Conservation (phyloP, 192 early-diverging fungal species). For the Backusella luteola region DNA sequence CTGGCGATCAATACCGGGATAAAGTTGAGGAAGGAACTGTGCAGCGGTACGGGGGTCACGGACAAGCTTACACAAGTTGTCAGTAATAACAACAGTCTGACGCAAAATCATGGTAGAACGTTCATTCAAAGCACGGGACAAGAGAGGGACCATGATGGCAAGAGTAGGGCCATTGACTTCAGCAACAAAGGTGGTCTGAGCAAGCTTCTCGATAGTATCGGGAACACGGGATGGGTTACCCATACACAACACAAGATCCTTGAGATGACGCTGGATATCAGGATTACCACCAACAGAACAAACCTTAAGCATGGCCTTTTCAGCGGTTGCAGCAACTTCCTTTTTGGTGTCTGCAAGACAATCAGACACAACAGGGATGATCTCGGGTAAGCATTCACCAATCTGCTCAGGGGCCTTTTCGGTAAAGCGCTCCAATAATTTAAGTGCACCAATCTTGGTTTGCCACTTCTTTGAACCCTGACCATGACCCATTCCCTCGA, state of each 20-base stretch:
- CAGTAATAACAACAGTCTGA: slow-evolving; percentile 74
- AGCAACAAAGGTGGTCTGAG: slow-evolving; percentile 74
- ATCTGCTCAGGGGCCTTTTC: slow-evolving; percentile 48
- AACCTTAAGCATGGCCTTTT: slow-evolving; percentile 62
- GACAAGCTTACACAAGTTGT: slow-evolving; percentile 86
- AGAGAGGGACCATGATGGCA: slow-evolving; percentile 77
- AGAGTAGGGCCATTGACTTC: slow-evolving; percentile 75
- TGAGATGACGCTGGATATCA: slow-evolving; percentile 69
- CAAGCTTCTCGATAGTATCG: slow-evolving; percentile 63
- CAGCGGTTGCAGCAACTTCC: slow-evolving; percentile 58
- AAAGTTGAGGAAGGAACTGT: slow-evolving; percentile 71
- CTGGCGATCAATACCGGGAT: slow-evolving; percentile 73
- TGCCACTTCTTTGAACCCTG: slow-evolving; percentile 76
- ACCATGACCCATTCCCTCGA: slow-evolving; percentile 46
- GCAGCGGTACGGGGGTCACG: slow-evolving; percentile 77
- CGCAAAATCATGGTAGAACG: slow-evolving; percentile 64
- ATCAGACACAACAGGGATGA: slow-evolving; percentile 70
- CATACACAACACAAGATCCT: slow-evolving; percentile 71
- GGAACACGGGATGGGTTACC: slow-evolving; percentile 75
- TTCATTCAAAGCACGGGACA: slow-evolving; percentile 66
- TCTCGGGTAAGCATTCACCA: slow-evolving; percentile 49
- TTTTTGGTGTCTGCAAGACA: slow-evolving; percentile 75
- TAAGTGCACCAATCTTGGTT: slow-evolving; percentile 62
- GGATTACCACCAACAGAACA: slow-evolving; percentile 74
- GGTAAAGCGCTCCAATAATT: slow-evolving; percentile 42